Evolutionary conservation across 1,284 basidiomycete species (phyloP), one percentile per base, ranked within the genome.

Genomic region (Violaceomyces palustris): DNA sequence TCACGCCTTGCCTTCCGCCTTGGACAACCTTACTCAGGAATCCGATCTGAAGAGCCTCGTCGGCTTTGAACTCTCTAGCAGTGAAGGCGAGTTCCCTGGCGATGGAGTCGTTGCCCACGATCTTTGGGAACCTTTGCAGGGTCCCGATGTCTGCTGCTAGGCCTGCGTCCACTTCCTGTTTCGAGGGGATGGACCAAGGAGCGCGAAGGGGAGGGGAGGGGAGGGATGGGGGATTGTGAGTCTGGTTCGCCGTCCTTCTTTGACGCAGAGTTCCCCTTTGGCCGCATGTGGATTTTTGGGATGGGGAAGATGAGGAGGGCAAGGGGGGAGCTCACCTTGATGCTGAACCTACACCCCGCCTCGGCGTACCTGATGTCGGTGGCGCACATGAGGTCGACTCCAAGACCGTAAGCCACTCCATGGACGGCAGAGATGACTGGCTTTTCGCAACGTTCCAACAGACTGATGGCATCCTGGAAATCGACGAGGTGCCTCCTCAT

Each of bases 131-230:
- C 29, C 86, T 82, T 25, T 91, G 87, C 12, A 97, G 80, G 0
- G 88, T 85, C 2, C 91, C 91, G 36, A 93, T 85, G 72, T 94
- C 91, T 2, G 91, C 87, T 2, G 90, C 89, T 1, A 94, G 78
- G 0, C 88, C 90, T 7, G 90, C 81, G 65, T 91, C 88, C 7
- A 90, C 86, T 79, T 96, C 90, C n/a, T n/a, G n/a, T n/a, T n/a
- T n/a, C n/a, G n/a, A n/a, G n/a, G n/a, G n/a, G n/a, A n/a, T n/a
- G n/a, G n/a, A n/a, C n/a, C n/a, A n/a, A n/a, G n/a, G n/a, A n/a
- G n/a, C n/a, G n/a, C n/a, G n/a, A n/a, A n/a, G n/a, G n/a, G n/a
- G n/a, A n/a, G n/a, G n/a, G n/a, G n/a, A n/a, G n/a, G n/a, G n/a
- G n/a, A n/a, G n/a, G n/a, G n/a, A n/a, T n/a, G n/a, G n/a, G n/a